A percentile compares a stretch with the other conserved stretches of the same genome.
These are phyloP conservation scores for Lathyrus tuberosus DNA, from an alignment of 306 rosid species.

Conservation along the genomic window DNA sequence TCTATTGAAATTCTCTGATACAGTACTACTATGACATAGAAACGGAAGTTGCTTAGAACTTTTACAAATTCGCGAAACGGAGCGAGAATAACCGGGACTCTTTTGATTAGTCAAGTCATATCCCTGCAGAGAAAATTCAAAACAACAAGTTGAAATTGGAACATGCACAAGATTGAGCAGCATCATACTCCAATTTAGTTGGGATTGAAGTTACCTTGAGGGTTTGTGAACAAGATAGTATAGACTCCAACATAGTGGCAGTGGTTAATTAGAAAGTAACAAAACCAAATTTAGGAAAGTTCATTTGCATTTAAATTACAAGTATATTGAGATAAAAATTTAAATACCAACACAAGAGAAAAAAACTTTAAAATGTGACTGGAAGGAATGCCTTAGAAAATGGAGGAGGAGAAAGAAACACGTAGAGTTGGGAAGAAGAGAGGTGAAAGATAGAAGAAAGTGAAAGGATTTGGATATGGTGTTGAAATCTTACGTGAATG, in stretches of 20 bases:
- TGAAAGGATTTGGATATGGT: slow-evolving; percentile 34
- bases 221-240: slow-evolving; percentile 57
- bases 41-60: slow-evolving; percentile 50
- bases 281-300: slow-evolving; percentile 47
- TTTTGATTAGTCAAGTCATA: slow-evolving; percentile 42
- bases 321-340: not conserved
- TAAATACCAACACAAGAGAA: not conserved
- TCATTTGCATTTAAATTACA: slow-evolving; percentile 35
- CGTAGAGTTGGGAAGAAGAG: slow-evolving; percentile 44
- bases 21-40: slow-evolving; percentile 34
- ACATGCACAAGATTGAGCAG: not conserved
- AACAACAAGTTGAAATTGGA: too few species aligned
- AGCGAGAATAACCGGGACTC: slow-evolving; percentile 32
- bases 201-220: slow-evolving; percentile 55
- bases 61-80: slow-evolving; percentile 42
- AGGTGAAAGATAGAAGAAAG: slow-evolving; percentile 16
- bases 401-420: slow-evolving; percentile 60
- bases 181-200: not conserved
- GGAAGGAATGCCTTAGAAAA: slow-evolving; percentile 29
- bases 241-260: slow-evolving; percentile 67
- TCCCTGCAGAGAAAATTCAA: slow-evolving; percentile 34
- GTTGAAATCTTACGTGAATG: slow-evolving; percentile 9
- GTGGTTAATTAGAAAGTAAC: slow-evolving; percentile 45
- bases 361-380: slow-evolving; percentile 32
- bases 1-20: slow-evolving; percentile 45